Evolutionary conservation across 345 rosid genomes (phyloP).

Genomic region (Capsella bursapastoris): DNA sequence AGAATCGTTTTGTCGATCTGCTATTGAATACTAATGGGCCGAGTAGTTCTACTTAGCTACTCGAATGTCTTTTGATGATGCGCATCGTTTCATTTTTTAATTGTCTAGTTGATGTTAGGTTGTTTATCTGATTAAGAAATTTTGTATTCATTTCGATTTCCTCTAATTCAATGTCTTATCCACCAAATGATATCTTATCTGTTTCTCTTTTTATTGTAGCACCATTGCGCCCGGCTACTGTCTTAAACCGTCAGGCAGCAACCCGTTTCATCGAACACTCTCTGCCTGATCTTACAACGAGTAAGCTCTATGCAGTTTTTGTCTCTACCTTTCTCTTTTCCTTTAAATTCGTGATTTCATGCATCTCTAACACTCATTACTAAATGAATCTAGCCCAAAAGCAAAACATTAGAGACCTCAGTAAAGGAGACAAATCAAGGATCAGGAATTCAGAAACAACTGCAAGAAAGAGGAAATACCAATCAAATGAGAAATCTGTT

Average conservation of each 20-base stretch:
- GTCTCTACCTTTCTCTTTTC: neutral
- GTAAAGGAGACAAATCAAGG: slow-evolving; percentile 67
- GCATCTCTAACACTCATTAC: slow-evolving; percentile 8
- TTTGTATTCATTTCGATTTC: slow-evolving; percentile 17
- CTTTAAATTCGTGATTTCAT: neutral
- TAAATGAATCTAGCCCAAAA: slow-evolving; percentile 63
- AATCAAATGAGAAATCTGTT: slow-evolving; percentile 65
- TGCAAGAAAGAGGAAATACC: slow-evolving; percentile 77
- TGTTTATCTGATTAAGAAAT: slow-evolving; percentile 23
- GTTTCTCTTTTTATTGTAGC: slow-evolving; percentile 51
- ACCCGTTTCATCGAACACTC: slow-evolving; percentile 91
- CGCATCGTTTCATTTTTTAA: slow-evolving; percentile 7
- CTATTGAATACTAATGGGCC: slow-evolving; percentile 18
- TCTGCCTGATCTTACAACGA: slow-evolving; percentile 79
- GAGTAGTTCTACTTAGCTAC: slow-evolving; percentile 6
- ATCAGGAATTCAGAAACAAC: slow-evolving; percentile 51
- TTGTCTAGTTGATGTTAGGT: slow-evolving; percentile 2
- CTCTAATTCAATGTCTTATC: slow-evolving; percentile 11
- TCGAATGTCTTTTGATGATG: neutral
- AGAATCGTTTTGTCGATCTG: slow-evolving; percentile 11
- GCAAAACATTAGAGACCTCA: slow-evolving; percentile 64
- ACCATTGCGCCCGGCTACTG: slow-evolving; percentile 73
- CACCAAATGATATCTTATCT: slow-evolving; percentile 26
- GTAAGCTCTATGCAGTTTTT: slow-evolving; percentile 49
- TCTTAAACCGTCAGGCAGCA: slow-evolving; percentile 82